These are phyloP conservation scores for Phlyctochytrium planicorne DNA, from an alignment of 192 early-diverging fungal species.

Conservation along the genomic window DNA sequence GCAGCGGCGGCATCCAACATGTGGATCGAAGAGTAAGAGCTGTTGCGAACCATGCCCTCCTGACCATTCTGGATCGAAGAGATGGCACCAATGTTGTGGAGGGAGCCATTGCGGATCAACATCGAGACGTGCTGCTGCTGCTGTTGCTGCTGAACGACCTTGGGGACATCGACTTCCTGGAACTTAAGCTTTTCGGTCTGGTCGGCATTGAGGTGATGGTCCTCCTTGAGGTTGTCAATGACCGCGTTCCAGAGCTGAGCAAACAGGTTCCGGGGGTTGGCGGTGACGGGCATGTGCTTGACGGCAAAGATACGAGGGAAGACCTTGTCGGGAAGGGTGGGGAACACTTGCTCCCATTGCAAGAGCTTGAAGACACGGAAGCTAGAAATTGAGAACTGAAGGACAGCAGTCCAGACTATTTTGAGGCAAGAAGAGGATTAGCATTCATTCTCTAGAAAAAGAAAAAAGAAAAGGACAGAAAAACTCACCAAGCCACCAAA, in stretches of 20 bases:
- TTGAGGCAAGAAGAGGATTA: no score
- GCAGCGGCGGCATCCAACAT: not conserved
- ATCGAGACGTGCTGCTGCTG: no score
- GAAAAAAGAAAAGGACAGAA: not conserved
- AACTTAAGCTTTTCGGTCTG: constrained; percentile 57
- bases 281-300: not conserved
- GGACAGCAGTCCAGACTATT: not conserved
- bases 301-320: constrained; percentile 4
- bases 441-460: not conserved
- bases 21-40: not conserved
- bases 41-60: not conserved
- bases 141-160: not conserved
- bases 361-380: constrained; percentile 7
- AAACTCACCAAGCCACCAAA: constrained; percentile 64
- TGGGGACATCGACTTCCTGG: not conserved
- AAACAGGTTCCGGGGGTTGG: not conserved
- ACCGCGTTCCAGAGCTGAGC: constrained; percentile 81
- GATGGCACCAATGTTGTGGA: no score
- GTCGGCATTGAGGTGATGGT: constrained; percentile 73
- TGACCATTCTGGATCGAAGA: not conserved
- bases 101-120: no score
- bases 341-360: not conserved
- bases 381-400: not conserved
- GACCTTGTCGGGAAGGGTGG: constrained; percentile 6
- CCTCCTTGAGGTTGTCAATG: constrained; percentile 79